These are phyloP conservation scores for Neobulgaria alba DNA, from an alignment of 2,329 filamentous ascomycete species.

Conservation along the genomic window DNA sequence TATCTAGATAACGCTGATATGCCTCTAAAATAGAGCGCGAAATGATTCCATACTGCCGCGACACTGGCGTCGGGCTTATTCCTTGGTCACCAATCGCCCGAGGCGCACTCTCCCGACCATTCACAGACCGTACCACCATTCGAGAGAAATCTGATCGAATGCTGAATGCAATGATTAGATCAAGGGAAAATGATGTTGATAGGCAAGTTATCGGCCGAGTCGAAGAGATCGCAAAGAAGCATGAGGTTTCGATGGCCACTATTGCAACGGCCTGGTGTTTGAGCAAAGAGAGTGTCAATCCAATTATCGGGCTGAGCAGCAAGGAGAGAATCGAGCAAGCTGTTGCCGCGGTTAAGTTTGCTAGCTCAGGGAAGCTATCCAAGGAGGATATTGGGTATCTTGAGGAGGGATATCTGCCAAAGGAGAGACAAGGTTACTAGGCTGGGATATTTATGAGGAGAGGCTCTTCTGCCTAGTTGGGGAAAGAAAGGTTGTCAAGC, in stretches of 20 bases:
- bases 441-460: too few relatives aligned
- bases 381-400: conserved; percentile 46
- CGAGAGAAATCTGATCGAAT: conserved; percentile 19
- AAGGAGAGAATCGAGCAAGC: conserved; percentile 47
- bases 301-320: conserved; percentile 46
- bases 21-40: conserved; percentile 30
- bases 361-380: conserved; percentile 36
- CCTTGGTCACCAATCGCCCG: conserved; percentile 33
- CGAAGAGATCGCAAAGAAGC: conserved; percentile 48
- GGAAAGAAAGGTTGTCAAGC: too few relatives aligned
- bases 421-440: conserved; percentile 14
- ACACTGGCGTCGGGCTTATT: conserved; percentile 30
- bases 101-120: conserved; percentile 28
- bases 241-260: conserved; percentile 48
- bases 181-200: conserved; percentile 24
- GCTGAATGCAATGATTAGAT: conserved; percentile 14
- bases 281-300: conserved; percentile 37
- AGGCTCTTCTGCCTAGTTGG: too few relatives aligned
- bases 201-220: conserved; percentile 33
- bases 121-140: conserved; percentile 12
- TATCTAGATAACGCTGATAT: neutral
- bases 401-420: conserved; percentile 44
- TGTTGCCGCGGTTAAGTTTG: conserved; percentile 33
- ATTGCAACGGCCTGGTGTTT: conserved; percentile 50
- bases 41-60: conserved; percentile 30